Base-by-base conservation (phyloP, 225 moss, liverwort and hornwort species). In the Neckera pumila region DNA sequence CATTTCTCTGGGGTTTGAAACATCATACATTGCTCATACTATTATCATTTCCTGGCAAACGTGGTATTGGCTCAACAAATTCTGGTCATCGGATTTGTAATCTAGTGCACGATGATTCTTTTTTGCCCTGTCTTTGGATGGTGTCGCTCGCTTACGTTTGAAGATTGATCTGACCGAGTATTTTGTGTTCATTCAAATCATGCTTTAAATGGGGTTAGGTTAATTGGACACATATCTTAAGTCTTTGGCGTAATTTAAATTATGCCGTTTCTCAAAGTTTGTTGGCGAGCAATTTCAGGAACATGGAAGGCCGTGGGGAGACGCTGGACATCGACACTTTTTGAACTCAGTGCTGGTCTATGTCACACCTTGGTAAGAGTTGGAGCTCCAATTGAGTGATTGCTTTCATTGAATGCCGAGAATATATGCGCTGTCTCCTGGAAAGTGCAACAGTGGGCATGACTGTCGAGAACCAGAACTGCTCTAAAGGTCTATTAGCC, bases 311-410 rank as follows among this genome's bases (percentile, higher is more conserved):
- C 90, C 94, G 61, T 88, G 94, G 89, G 88, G 79, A 53, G 84
- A 92, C 63, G 42, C 74, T 77, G 78, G 58, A 25, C 94, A 90
- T 84, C 93, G 94, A 15, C 91, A 91, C 73, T 94, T 94, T 85
- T 61, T 86, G 84, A 93, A 90, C 79, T 87, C 90, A 58, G 94
- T 94, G 74, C 82, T 94, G 64, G 94, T 86, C 57, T 94, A 94
- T 86, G 94, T 94, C 57, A 94, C 94, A 62, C 94, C 94, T 60
- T 94, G 94, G 94, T 94, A 86, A 90, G 62, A 49, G 81, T 73
- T 81, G 59, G 54, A 86, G 60, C 80, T 83, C 42, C 53, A 67
- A 87, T 57, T 82, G 47, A 67, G 79, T 79, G 17, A 67, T 45
- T 38, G 62, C 59, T 86, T 83, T 62, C 51, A 59, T 85, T 81